phyloP scores from a whole-genome alignment of 202 grass and related monocot species.

The Setaria italica region DNA sequence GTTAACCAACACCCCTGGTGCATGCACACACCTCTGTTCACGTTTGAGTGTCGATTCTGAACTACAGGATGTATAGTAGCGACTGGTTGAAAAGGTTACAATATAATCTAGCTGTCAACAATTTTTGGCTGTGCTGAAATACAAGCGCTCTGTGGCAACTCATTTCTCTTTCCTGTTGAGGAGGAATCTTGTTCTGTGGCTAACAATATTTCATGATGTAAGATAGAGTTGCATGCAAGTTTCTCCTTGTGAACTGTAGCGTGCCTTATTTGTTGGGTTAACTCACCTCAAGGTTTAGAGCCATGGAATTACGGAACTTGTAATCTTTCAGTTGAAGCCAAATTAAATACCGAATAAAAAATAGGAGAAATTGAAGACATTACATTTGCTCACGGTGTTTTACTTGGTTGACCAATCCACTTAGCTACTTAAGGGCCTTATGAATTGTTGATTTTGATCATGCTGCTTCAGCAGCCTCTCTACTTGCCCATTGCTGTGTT shows the following conservation, averaged over 20 bases:
- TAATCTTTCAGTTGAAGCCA: neutral
- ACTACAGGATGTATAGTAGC: slow-evolving; percentile 9
- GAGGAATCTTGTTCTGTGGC: neutral
- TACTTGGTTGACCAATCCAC: neutral
- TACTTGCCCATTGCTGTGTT: neutral
- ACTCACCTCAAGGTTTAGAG: neutral
- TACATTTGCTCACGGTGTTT: neutral
- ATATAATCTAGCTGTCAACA: neutral
- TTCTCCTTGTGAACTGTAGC: neutral
- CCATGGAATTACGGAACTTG: neutral
- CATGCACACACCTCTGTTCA: too few relatives aligned
- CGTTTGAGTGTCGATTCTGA: neutral
- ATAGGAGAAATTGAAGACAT: slow-evolving; percentile 22
- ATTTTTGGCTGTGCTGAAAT: slow-evolving; percentile 22
- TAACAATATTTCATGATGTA: slow-evolving; percentile 8
- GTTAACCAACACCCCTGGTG: too few relatives aligned
- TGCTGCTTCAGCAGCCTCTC: neutral
- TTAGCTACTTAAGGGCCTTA: neutral
- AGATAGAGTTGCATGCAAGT: slow-evolving; percentile 7
- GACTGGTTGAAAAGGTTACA: slow-evolving; percentile 8
- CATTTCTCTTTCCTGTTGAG: neutral
- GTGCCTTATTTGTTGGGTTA: slow-evolving; percentile 3
- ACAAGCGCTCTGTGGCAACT: slow-evolving; percentile 24
- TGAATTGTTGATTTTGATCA: neutral
- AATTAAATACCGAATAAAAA: neutral